Evolutionary conservation across 2,329 filamentous ascomycete species (phyloP).

Genomic region (Fusarium penzigii): DNA sequence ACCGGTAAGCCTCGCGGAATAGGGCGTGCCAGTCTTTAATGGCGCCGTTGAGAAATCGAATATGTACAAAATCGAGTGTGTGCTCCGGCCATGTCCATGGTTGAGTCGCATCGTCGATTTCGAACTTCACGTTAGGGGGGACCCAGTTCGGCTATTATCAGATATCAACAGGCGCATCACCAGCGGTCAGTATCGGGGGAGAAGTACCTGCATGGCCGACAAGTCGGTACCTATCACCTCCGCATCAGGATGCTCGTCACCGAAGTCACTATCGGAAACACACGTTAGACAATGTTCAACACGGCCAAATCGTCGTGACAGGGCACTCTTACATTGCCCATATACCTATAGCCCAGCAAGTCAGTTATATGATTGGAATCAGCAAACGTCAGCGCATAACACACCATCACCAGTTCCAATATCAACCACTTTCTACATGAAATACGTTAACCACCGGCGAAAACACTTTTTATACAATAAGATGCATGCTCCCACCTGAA

Average conservation of each 20-base stretch:
- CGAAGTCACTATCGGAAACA: slow-evolving; percentile 1
- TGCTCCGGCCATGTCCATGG: neutral
- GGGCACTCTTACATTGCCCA: slow-evolving; percentile 1
- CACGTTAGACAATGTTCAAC: neutral
- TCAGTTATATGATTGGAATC: neutral
- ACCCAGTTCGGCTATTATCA: neutral
- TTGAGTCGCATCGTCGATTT: slow-evolving; percentile 4
- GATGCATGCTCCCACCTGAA: neutral
- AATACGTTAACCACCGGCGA: neutral
- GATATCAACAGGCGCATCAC: neutral
- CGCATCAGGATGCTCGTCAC: slow-evolving; percentile 4
- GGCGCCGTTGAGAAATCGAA: slow-evolving; percentile 1
- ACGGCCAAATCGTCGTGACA: neutral
- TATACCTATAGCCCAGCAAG: neutral
- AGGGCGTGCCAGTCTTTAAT: slow-evolving; percentile 1
- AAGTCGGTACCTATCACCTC: slow-evolving; percentile 5
- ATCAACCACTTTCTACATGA: slow-evolving; percentile 2
- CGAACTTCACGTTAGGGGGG: slow-evolving; percentile 1
- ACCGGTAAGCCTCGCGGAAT: slow-evolving; percentile 3
- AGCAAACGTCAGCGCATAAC: neutral
- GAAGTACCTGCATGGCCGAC: neutral
- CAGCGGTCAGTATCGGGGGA: neutral
- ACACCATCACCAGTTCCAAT: slow-evolving; percentile 1
- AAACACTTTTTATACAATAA: neutral
- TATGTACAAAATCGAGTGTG: slow-evolving; percentile 3